Conservation (phyloP, 2,329 filamentous ascomycete genomes). For the Hypoxylon sp. region DNA sequence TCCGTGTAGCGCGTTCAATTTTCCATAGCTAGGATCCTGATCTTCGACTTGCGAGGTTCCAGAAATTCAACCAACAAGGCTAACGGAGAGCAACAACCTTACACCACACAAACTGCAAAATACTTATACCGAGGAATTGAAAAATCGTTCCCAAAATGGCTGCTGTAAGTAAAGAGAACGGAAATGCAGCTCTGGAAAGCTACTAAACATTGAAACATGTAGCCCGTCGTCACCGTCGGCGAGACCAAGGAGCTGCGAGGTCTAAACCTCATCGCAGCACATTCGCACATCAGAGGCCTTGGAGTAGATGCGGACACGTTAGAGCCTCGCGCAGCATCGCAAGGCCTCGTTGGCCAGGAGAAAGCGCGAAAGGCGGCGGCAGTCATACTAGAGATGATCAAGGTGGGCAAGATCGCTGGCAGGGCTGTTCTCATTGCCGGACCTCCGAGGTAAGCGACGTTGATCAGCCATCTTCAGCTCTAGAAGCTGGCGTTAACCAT, state of each 20-base stretch:
- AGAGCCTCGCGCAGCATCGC: slow-evolving; percentile 86
- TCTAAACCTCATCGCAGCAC: slow-evolving; percentile 96
- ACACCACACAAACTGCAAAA: slow-evolving; percentile 18
- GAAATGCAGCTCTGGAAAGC: slow-evolving; percentile 24
- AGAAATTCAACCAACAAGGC: slow-evolving; percentile 25
- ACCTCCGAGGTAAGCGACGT: slow-evolving; percentile 78
- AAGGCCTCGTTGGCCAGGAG: slow-evolving; percentile 95
- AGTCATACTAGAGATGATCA: slow-evolving; percentile 98
- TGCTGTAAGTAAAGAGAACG: slow-evolving; percentile 61
- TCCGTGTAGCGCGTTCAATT: slow-evolving; percentile 36
- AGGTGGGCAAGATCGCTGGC: slow-evolving; percentile 97
- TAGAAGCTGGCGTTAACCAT: slow-evolving; percentile 37
- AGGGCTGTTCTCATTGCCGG: slow-evolving; percentile 95
- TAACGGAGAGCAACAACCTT: slow-evolving; percentile 28
- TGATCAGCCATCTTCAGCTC: background rate
- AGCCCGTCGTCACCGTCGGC: slow-evolving; percentile 83
- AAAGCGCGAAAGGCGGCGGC: slow-evolving; percentile 97
- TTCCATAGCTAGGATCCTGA: slow-evolving; percentile 31
- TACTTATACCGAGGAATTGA: slow-evolving; percentile 12
- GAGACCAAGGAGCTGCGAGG: slow-evolving; percentile 97
- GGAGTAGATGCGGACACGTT: slow-evolving; percentile 93
- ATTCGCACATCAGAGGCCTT: slow-evolving; percentile 96
- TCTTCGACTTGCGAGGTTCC: slow-evolving; percentile 16
- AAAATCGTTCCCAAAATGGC: slow-evolving; percentile 61
- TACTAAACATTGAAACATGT: slow-evolving; percentile 41